These are phyloP conservation scores for Diaporthe sp. DNA, from an alignment of 2,329 filamentous ascomycete species.

Conservation along the genomic window DNA sequence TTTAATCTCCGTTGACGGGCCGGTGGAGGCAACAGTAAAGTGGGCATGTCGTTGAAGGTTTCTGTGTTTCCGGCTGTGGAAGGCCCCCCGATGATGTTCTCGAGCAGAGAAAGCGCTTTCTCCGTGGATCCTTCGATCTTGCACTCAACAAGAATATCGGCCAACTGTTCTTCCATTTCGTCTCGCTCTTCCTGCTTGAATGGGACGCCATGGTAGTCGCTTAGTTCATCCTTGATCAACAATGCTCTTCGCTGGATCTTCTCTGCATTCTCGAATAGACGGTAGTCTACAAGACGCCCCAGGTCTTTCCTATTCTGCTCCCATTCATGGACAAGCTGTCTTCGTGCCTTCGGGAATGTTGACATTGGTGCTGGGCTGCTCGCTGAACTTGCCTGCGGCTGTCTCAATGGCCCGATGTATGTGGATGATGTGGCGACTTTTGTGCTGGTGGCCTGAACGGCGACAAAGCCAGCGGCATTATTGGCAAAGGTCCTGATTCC, in stretches of 20 bases:
- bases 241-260: slow-evolving; percentile 29
- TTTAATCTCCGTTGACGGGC: too few species aligned
- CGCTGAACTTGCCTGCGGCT: too few species aligned
- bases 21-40: too few species aligned
- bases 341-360: too few species aligned
- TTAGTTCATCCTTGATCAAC: slow-evolving; percentile 16
- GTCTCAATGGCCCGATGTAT: not conserved
- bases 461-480: not conserved
- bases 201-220: not conserved
- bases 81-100: too few species aligned
- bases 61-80: too few species aligned
- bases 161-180: slow-evolving; percentile 23
- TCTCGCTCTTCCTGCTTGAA: not conserved
- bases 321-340: slow-evolving; percentile 19
- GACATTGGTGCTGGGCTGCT: too few species aligned
- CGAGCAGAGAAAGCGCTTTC: slow-evolving; percentile 26
- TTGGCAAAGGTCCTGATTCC: slow-evolving; percentile 27
- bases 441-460: slow-evolving; percentile 1
- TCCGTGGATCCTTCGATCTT: not conserved
- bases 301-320: slow-evolving; percentile 15
- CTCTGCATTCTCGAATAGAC: slow-evolving; percentile 24
- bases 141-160: slow-evolving; percentile 24
- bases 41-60: too few species aligned
- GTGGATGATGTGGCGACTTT: not conserved
- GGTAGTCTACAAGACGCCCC: not conserved